phyloP scores from a whole-genome alignment of 2,329 filamentous ascomycete genomes.

The Neofusicoccum laricinum region DNA sequence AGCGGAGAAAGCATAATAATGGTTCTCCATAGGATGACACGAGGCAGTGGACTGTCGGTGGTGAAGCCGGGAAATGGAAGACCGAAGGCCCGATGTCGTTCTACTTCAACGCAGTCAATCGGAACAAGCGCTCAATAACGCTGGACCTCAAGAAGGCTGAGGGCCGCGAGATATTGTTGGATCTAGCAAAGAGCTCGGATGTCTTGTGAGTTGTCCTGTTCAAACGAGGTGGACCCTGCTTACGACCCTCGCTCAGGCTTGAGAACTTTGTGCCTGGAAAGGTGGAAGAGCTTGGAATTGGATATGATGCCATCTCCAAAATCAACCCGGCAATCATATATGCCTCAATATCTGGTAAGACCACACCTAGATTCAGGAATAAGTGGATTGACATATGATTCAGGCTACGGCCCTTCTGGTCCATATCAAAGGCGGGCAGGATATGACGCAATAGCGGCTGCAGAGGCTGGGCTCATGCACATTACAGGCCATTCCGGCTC shows the following conservation, averaged over 20 bases:
- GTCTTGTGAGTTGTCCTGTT: constrained; percentile 25
- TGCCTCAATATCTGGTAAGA: constrained; percentile 40
- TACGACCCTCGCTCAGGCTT: constrained; percentile 21
- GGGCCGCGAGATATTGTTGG: constrained; percentile 27
- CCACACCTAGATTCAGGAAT: too few relatives aligned
- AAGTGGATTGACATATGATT: constrained; percentile 25
- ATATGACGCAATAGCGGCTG: constrained; percentile 47
- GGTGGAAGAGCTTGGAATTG: constrained; percentile 40
- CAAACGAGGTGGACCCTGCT: background rate
- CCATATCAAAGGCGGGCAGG: constrained; percentile 44
- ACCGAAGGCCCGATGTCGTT: constrained; percentile 35
- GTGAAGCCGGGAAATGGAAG: constrained; percentile 26
- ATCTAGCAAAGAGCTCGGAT: constrained; percentile 30
- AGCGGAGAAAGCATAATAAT: background rate
- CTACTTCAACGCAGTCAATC: constrained; percentile 45
- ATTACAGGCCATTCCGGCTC: constrained; percentile 43
- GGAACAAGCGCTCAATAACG: constrained; percentile 44
- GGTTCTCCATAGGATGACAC: constrained; percentile 26
- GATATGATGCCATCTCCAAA: constrained; percentile 36
- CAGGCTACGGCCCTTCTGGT: constrained; percentile 42
- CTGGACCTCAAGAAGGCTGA: constrained; percentile 39
- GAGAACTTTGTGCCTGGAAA: constrained; percentile 47
- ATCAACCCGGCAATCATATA: constrained; percentile 42
- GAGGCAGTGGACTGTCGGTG: constrained; percentile 30
- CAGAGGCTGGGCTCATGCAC: constrained; percentile 44